Conservation (phyloP, 805 yeast species). For the Candida palmyrensis region DNA sequence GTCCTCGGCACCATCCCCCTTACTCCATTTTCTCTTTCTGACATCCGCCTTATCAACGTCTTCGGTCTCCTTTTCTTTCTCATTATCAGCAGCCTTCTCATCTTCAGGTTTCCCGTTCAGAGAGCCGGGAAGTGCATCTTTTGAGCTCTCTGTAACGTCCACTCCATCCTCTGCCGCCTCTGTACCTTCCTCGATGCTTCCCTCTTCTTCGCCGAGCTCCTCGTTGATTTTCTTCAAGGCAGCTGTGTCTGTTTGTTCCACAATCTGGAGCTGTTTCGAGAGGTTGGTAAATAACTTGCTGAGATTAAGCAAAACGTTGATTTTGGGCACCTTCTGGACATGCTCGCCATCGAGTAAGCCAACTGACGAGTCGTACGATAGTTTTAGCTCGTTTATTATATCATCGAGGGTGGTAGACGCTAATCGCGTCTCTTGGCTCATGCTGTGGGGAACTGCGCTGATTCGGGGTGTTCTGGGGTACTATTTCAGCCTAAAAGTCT, state of each 20-base stretch:
- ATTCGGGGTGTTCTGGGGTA: too few species aligned
- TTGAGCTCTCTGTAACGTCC: conserved; percentile 3
- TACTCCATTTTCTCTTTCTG: background rate
- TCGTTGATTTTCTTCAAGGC: conserved; percentile 17
- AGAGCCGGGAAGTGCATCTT: too few species aligned
- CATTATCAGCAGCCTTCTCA: conserved; percentile 4
- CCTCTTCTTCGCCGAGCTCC: conserved; percentile 7
- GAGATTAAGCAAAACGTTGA: conserved; percentile 40
- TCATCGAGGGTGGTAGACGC: conserved; percentile 44
- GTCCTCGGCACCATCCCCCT: conserved; percentile 4
- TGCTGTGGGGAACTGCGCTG: too few species aligned
- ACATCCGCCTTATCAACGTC: conserved; percentile 2
- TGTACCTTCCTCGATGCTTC: conserved; percentile 5
- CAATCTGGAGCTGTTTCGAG: conserved; percentile 30
- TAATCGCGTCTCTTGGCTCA: too few species aligned
- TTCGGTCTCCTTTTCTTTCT: conserved; percentile 6
- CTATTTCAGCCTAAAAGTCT: too few species aligned
- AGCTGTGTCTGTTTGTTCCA: conserved; percentile 25
- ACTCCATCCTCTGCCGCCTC: conserved; percentile 5
- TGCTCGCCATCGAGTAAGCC: conserved; percentile 61
- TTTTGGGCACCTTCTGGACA: conserved; percentile 37
- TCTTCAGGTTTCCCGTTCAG: conserved; percentile 6
- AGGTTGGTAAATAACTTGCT: conserved; percentile 38
- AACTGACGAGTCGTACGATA: conserved; percentile 53
- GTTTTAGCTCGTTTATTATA: conserved; percentile 46